phyloP scores from a whole-genome alignment of 2,329 filamentous ascomycete species.

The Pleomassaria siparia region DNA sequence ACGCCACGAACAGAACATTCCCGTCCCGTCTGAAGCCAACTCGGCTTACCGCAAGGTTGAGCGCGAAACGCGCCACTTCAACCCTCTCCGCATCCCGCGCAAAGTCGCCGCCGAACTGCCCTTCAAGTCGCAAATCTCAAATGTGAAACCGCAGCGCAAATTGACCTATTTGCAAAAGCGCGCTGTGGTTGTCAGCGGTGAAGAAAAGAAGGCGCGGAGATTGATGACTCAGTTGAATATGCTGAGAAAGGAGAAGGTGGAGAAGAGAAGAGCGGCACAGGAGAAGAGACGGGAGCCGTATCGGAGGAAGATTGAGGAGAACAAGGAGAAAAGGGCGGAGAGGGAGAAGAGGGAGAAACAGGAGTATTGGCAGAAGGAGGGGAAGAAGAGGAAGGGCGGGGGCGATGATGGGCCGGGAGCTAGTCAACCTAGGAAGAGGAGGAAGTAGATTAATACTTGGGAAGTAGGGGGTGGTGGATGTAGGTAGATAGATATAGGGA shows the following conservation, averaged over 20 bases:
- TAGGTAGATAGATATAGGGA: too few relatives aligned
- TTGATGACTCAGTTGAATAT: slow-evolving; percentile 93
- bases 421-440: slow-evolving; percentile 20
- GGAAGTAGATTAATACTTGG: slow-evolving; percentile 1
- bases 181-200: slow-evolving; percentile 78
- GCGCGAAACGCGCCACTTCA: slow-evolving; percentile 53
- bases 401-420: slow-evolving; percentile 55
- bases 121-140: slow-evolving; percentile 86
- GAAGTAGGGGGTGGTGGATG: too few relatives aligned
- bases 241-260: slow-evolving; percentile 84
- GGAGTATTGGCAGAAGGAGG: slow-evolving; percentile 90
- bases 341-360: slow-evolving; percentile 89
- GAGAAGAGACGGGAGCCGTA: slow-evolving; percentile 82
- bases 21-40: slow-evolving; percentile 80
- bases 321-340: slow-evolving; percentile 79
- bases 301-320: slow-evolving; percentile 78
- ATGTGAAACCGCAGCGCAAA: slow-evolving; percentile 76
- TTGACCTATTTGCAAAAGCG: slow-evolving; percentile 93
- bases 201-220: slow-evolving; percentile 86
- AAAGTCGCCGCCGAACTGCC: slow-evolving; percentile 81
- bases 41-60: slow-evolving; percentile 74
- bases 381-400: slow-evolving; percentile 72
- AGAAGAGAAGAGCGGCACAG: slow-evolving; percentile 81
- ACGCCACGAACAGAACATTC: slow-evolving; percentile 71
- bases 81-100: slow-evolving; percentile 71